Conservation (phyloP, 768 basidiomycete species). For the Galerina marginata region DNA sequence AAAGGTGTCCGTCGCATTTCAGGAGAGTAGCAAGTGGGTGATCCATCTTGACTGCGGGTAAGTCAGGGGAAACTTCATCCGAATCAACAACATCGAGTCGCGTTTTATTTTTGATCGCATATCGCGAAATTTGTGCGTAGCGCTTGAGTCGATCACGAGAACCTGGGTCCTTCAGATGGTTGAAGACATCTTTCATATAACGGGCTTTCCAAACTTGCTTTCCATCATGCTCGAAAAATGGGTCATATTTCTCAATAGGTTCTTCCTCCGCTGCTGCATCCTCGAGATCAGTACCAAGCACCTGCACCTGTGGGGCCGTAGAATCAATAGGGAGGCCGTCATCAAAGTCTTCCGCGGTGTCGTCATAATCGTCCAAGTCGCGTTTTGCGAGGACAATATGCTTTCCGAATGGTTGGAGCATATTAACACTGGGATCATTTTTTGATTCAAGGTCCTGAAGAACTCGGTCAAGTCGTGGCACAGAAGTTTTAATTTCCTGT, state of each 20-base stretch:
- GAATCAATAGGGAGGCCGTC: not conserved
- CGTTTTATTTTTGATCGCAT: not conserved
- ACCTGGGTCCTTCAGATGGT: not conserved
- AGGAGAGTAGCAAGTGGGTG: not conserved
- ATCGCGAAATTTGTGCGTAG: not conserved
- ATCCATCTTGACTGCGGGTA: not conserved
- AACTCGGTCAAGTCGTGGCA: not conserved
- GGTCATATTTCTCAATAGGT: not conserved
- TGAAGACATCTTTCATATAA: not conserved
- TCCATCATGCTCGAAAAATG: not conserved
- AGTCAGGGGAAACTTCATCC: too few species aligned
- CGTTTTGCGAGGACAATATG: not conserved
- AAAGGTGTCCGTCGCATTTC: not conserved
- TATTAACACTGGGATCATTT: not conserved
- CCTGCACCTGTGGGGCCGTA: too few species aligned
- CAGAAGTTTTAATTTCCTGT: constrained; percentile 6
- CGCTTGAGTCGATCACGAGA: not conserved
- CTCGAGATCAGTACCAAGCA: not conserved
- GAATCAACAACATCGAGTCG: not conserved
- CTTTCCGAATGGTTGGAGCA: not conserved
- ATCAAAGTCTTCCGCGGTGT: not conserved
- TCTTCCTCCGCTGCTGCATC: not conserved
- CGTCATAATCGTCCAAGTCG: not conserved
- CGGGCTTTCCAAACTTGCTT: not conserved
- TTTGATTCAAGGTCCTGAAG: not conserved